Evolutionary conservation across 306 rosid genomes (phyloP), one percentile per base, ranked within the genome.

Genomic region (Quercus mongolica): DNA sequence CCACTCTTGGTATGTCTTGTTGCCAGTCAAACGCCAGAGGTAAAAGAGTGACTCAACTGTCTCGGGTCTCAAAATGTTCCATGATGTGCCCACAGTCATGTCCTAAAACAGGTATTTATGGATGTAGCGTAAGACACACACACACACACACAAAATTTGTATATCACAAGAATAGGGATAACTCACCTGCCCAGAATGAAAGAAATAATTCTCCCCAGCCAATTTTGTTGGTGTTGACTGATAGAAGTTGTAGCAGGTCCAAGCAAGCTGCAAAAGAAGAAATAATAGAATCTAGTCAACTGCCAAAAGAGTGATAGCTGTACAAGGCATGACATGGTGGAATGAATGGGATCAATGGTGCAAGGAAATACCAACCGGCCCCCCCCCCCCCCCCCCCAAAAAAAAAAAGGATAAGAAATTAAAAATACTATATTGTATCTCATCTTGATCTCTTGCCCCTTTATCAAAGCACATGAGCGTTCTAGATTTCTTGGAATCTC

Each of bases 221-320:
- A 96, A 89, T 87, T 96, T 96, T 52, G 99, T 89, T 31, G 98
- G 94, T 64, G 98, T 93, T 33, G 94, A 90, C 87, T 96, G 98
- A 82, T 93, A 96, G 89, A 96, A 96, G 79, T 96, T 96, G 82
- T 96, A 96, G 87, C 99, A 96, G 71, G 99, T 96, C 99, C 99
- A 96, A 76, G 99, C 99, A 89, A 96, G 96, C 99, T 96, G 89
- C 78, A 74, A 78, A 81, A 74, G 59, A 77, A 75, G 70, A 26
- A 76, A 74, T 69, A n/a, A 35, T 12, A 76, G 9, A 70, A 38
- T 81, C 56, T 69, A 74, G 71, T 75, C 26, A 78, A 73, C 38
- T 4, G 76, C 56, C 38, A 13, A 44, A 49, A 83, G 8, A 33
- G 23, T n/a, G 5, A 23, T 55, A 69, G 12, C 30, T 21, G 72